Conservation (phyloP, 2,329 filamentous ascomycete species). For the Fusarium graminum region DNA sequence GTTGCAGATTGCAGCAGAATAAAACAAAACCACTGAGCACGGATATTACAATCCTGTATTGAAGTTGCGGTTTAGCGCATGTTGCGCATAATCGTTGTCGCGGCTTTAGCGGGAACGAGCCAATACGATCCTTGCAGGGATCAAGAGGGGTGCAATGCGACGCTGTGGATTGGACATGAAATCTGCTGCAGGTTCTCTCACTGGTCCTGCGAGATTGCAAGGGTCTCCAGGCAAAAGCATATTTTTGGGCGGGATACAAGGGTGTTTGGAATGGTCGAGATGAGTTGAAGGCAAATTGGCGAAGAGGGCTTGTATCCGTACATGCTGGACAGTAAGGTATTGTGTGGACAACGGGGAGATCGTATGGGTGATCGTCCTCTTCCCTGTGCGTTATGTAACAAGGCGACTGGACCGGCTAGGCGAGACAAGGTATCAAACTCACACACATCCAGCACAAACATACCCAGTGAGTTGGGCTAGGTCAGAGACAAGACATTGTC, state of each 20-base stretch:
- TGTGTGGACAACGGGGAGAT: slow-evolving; percentile 44
- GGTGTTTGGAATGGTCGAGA: slow-evolving; percentile 37
- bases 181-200: slow-evolving; percentile 25
- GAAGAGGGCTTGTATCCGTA: slow-evolving; percentile 19
- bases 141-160: slow-evolving; percentile 46
- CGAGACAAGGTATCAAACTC: slow-evolving; percentile 29
- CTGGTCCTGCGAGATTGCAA: slow-evolving; percentile 30
- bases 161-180: slow-evolving; percentile 27
- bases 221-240: slow-evolving; percentile 38
- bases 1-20: slow-evolving; percentile 2
- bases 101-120: slow-evolving; percentile 54
- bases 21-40: slow-evolving; percentile 32
- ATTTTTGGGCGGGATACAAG: slow-evolving; percentile 35
- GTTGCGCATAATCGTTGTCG: slow-evolving; percentile 67
- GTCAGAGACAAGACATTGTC: slow-evolving; percentile 23
- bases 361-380: slow-evolving; percentile 44
- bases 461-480: slow-evolving; percentile 16
- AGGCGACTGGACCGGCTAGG: slow-evolving; percentile 35
- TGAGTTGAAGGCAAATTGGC: slow-evolving; percentile 39
- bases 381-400: slow-evolving; percentile 44
- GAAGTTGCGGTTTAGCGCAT: slow-evolving; percentile 65
- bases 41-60: slow-evolving; percentile 50
- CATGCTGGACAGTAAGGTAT: slow-evolving; percentile 18
- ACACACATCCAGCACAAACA: slow-evolving; percentile 6
- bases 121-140: slow-evolving; percentile 54